These are phyloP conservation scores for Euphrasia confusa DNA, from an alignment of 257 asterid genomes.

Conservation along the genomic window DNA sequence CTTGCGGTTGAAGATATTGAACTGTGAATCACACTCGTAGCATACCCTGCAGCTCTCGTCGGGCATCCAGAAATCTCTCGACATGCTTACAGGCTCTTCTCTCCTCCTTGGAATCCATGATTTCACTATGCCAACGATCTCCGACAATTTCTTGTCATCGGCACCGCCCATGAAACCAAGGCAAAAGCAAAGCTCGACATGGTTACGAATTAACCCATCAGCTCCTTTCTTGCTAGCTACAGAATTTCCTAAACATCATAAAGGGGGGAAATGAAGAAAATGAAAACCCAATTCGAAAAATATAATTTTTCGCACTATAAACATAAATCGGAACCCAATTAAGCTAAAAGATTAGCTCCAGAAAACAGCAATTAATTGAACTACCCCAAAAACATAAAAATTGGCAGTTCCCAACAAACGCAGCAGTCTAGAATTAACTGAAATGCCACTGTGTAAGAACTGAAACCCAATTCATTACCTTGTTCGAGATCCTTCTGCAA, in stretches of 20 bases:
- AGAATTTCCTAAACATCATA: constrained; percentile 35
- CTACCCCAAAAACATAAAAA: constrained; percentile 22
- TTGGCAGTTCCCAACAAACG: constrained; percentile 19
- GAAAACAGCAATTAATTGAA: constrained; percentile 20
- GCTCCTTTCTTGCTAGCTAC: constrained; percentile 37
- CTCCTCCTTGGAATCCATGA: constrained; percentile 56
- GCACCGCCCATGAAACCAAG: constrained; percentile 56
- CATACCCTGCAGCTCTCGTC: constrained; percentile 78
- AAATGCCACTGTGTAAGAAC: constrained; percentile 19
- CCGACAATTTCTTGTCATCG: constrained; percentile 47
- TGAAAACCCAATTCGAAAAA: constrained; percentile 16
- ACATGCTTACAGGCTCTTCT: constrained; percentile 40
- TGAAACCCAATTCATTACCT: constrained; percentile 21
- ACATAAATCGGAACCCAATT: constrained; percentile 10
- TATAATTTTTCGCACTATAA: constrained; percentile 12
- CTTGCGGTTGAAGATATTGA: constrained; percentile 63
- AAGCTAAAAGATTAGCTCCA: constrained; percentile 3
- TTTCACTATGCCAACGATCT: constrained; percentile 55
- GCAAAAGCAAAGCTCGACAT: constrained; percentile 33
- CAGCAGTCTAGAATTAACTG: constrained; percentile 17
- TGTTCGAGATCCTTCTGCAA: constrained; percentile 19
- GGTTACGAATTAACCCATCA: constrained; percentile 42
- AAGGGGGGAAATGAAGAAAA: constrained; percentile 5
- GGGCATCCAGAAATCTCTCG: constrained; percentile 86
- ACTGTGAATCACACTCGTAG: constrained; percentile 71